These are phyloP conservation scores for Scedosporium dehoogii DNA, from an alignment of 2,329 filamentous ascomycete genomes.

Conservation along the genomic window DNA sequence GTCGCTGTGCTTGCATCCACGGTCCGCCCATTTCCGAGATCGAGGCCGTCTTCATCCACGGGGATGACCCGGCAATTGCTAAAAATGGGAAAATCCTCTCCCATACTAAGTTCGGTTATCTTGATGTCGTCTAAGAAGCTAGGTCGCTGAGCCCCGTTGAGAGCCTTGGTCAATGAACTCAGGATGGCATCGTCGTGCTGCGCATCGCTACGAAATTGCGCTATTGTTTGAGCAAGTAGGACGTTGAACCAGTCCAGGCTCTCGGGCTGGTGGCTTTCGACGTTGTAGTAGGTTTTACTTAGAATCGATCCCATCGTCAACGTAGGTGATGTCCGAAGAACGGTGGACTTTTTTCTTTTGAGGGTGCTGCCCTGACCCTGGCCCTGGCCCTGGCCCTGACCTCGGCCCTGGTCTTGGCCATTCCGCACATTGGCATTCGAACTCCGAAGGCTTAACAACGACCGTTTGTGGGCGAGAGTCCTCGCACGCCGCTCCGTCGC, in stretches of 20 bases:
- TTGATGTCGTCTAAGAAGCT: slow-evolving; percentile 90
- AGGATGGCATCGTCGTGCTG: slow-evolving; percentile 87
- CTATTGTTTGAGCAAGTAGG: slow-evolving; percentile 89
- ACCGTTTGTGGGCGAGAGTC: slow-evolving; percentile 67
- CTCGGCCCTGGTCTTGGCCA: slow-evolving; percentile 27
- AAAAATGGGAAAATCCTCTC: slow-evolving; percentile 97
- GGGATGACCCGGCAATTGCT: slow-evolving; percentile 96
- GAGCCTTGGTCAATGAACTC: slow-evolving; percentile 67
- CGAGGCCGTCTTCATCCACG: slow-evolving; percentile 67
- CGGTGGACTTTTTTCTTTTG: slow-evolving; percentile 59
- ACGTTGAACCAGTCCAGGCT: slow-evolving; percentile 99
- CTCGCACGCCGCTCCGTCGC: slow-evolving; percentile 65
- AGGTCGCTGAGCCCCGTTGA: slow-evolving; percentile 81
- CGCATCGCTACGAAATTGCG: slow-evolving; percentile 86
- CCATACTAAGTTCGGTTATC: slow-evolving; percentile 85
- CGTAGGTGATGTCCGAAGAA: slow-evolving; percentile 61
- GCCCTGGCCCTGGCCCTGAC: slow-evolving; percentile 18
- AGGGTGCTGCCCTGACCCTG: slow-evolving; percentile 19
- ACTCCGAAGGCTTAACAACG: slow-evolving; percentile 53
- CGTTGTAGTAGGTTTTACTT: slow-evolving; percentile 95
- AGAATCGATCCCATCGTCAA: slow-evolving; percentile 91
- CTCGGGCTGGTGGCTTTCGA: slow-evolving; percentile 90
- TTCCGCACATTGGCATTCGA: slow-evolving; percentile 13
- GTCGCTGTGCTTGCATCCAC: slow-evolving; percentile 42
- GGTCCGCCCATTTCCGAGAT: slow-evolving; percentile 39